Evolutionary conservation across 2,329 filamentous ascomycete species (phyloP).

Genomic region (Colletotrichum sp.): DNA sequence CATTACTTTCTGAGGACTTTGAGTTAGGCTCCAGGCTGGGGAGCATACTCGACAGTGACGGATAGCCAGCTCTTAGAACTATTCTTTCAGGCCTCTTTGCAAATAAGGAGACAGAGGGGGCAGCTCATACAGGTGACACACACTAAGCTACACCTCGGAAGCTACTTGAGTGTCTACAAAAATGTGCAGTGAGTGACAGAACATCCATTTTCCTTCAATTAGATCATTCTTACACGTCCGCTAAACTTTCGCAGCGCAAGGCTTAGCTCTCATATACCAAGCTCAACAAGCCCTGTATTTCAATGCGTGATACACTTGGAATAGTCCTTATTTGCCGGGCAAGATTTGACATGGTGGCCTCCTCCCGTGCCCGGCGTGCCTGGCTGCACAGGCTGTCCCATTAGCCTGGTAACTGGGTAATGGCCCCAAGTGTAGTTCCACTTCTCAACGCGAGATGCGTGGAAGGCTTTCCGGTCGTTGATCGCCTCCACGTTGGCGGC

Average conservation of each 20-base stretch:
- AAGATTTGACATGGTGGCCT: background rate
- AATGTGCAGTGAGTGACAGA: accelerated
- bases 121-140: background rate
- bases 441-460: background rate
- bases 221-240: accelerated
- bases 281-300: accelerated
- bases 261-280: background rate
- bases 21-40: accelerated
- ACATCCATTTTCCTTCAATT: accelerated
- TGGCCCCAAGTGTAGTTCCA: background rate
- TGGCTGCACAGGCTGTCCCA: background rate
- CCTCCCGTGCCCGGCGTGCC: background rate
- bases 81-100: accelerated
- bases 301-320: background rate
- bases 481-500: background rate
- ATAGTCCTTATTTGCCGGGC: background rate
- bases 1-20: background rate
- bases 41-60: accelerated
- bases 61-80: background rate
- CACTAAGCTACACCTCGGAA: background rate
- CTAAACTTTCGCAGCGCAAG: accelerated
- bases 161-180: accelerated
- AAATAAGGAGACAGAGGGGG: accelerated
- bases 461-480: background rate
- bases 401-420: accelerated